Conservation (phyloP, 2,329 filamentous ascomycete species). For the Kalaharituber pfeilii region DNA sequence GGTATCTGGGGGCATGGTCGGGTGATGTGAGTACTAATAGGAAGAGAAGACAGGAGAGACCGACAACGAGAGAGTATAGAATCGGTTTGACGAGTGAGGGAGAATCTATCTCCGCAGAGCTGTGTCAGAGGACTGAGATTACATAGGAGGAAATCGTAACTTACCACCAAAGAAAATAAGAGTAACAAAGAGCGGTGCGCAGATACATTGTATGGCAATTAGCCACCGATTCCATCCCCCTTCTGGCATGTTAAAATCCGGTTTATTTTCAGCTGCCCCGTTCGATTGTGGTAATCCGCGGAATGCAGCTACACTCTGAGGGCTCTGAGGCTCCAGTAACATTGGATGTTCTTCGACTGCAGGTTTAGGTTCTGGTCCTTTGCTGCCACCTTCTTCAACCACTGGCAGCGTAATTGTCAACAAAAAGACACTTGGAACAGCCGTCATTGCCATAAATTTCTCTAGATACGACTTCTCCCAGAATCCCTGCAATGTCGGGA, state of each 20-base stretch:
- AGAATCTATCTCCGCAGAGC: conserved; percentile 26
- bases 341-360: conserved; percentile 19
- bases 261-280: conserved; percentile 33
- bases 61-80: conserved; percentile 49
- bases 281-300: conserved; percentile 27
- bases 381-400: conserved; percentile 49
- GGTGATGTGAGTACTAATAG: conserved; percentile 53
- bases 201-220: conserved; percentile 66
- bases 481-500: conserved; percentile 77
- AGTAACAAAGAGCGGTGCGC: conserved; percentile 67
- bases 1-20: conserved; percentile 50
- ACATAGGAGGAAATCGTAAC: background rate
- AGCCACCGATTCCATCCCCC: conserved; percentile 83
- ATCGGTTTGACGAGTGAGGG: conserved; percentile 40
- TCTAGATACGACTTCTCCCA: conserved; percentile 67
- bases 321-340: conserved; percentile 5
- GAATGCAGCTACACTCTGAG: conserved; percentile 14
- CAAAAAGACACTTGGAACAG: conserved; percentile 77
- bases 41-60: conserved; percentile 46
- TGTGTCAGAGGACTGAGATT: no score
- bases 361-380: conserved; percentile 26
- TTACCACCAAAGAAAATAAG: conserved; percentile 45
- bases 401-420: conserved; percentile 83
- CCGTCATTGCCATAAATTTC: conserved; percentile 61
- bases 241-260: conserved; percentile 28